Evolutionary conservation across 371 early-diverging fungal species (phyloP), one percentile per base, ranked within the genome.

Genomic region (Zychaea mexicana): DNA sequence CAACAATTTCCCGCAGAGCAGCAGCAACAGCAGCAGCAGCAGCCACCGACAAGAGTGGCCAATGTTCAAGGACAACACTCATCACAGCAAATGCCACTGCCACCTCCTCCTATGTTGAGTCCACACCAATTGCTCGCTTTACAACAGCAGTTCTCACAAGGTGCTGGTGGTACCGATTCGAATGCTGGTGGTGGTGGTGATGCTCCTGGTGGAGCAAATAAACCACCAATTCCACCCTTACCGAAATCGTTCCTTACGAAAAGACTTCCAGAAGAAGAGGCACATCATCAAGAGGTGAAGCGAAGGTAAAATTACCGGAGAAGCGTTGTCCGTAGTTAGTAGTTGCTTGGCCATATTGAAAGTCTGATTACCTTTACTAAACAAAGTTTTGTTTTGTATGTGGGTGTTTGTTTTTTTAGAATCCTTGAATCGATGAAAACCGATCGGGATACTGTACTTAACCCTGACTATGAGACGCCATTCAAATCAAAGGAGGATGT

Each of bases 401-500:
- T n/a, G n/a, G n/a, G n/a, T n/a, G n/a, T n/a, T n/a, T n/a, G n/a
- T n/a, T 0, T 12, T 17, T 42, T 36, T 68, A 73, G 76, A 64
- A 67, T 75, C 36, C 36, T 72, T 39, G 65, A 81, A 39, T 73
- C 84, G 1, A 52, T 79, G 64, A 70, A 72, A 13, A 64, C 71
- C 36, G 89, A 89, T 71, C 86, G 85, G 22, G 68, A 66, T 19
- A 70, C 79, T 42, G 86, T 84, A 2, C 68, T 69, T 5, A 60
- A 62, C 12, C 82, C 84, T 1, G 85, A 90, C 56, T 84, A 84
- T 57, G 66, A 71, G 31, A 83, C 84, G 28, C 88, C 90, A 2
- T 92, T 91, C 55, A 53, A 56, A 2, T 88, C 86, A 1, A 55
- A 84, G 9, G 69, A 82, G 46, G 91, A 92, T 70, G 87, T 81